Percentiles rank a stretch among this genome's conserved stretches.
These are phyloP conservation scores for Fraxinus greggii DNA, from an alignment of 305 asterid species.

Conservation along the genomic window DNA sequence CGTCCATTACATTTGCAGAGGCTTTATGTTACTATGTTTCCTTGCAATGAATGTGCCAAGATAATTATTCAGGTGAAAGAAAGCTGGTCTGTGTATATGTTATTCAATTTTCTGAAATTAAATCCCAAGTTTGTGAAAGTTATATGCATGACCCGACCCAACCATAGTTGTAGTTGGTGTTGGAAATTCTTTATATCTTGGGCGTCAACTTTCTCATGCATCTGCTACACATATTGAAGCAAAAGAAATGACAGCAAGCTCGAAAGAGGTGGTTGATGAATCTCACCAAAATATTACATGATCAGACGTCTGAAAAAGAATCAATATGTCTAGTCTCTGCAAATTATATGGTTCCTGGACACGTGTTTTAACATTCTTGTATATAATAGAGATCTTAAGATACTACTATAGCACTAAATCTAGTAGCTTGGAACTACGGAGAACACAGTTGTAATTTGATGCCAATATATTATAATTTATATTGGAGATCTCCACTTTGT, in stretches of 20 bases:
- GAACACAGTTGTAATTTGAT: background rate
- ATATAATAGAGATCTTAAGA: background rate
- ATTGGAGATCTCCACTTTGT: background rate
- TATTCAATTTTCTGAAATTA: background rate
- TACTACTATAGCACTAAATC: background rate
- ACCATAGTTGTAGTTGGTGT: background rate
- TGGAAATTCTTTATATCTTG: slow-evolving; percentile 12
- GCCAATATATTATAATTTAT: background rate
- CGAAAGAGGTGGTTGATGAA: background rate
- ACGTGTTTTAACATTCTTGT: background rate
- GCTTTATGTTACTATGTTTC: slow-evolving; percentile 91
- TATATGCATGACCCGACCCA: background rate
- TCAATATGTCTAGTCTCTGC: background rate
- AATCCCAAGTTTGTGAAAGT: background rate
- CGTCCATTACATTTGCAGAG: slow-evolving; percentile 51
- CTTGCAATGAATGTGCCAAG: slow-evolving; percentile 94
- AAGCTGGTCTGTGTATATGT: background rate
- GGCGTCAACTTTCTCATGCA: background rate
- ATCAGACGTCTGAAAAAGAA: background rate
- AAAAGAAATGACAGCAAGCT: background rate
- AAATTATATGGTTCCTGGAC: background rate
- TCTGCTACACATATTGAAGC: background rate
- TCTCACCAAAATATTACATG: background rate
- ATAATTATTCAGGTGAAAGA: slow-evolving; percentile 75
- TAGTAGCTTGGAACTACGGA: background rate